Evolutionary conservation across 768 basidiomycete genomes (phyloP).

Genomic region (Lentinula guzmanii): DNA sequence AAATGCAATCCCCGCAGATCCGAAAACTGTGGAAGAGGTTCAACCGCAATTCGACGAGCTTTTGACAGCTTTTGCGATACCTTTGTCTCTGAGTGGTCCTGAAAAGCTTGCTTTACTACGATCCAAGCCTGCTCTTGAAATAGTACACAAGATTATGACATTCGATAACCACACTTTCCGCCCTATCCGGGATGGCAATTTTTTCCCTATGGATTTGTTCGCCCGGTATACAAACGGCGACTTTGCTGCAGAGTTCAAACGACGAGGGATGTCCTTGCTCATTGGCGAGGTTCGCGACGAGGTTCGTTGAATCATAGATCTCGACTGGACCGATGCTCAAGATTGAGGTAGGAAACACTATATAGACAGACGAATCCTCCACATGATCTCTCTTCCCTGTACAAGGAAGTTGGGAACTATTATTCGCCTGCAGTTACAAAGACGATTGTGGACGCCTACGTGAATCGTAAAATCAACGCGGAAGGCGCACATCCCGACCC

Average conservation of each 20-base stretch:
- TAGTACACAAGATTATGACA: constrained; percentile 2
- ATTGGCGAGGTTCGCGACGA: constrained; percentile 8
- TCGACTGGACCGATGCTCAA: not conserved
- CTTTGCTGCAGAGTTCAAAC: constrained; percentile 6
- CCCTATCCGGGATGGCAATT: constrained; percentile 4
- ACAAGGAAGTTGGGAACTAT: constrained; percentile 8
- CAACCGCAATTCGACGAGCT: constrained; percentile 9
- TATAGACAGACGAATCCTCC: constrained; percentile 9
- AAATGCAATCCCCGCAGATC: constrained; percentile 8
- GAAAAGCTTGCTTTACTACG: constrained; percentile 7
- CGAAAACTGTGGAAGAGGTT: constrained; percentile 7
- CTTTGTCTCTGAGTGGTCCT: constrained; percentile 1
- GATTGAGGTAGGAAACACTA: not conserved
- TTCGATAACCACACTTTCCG: constrained; percentile 7
- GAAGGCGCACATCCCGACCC: constrained; percentile 6
- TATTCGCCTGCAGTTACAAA: constrained; percentile 7
- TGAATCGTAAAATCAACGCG: constrained; percentile 2
- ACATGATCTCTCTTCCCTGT: not conserved
- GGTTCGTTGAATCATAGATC: not conserved
- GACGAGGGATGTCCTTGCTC: not conserved
- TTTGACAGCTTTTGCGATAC: not conserved
- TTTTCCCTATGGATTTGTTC: constrained; percentile 7
- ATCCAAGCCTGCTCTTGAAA: not conserved
- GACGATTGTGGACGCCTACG: constrained; percentile 3
- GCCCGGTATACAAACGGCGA: constrained; percentile 1